phyloP scores from a whole-genome alignment of 345 rosid genomes.

The Dipteronia sinensis region DNA sequence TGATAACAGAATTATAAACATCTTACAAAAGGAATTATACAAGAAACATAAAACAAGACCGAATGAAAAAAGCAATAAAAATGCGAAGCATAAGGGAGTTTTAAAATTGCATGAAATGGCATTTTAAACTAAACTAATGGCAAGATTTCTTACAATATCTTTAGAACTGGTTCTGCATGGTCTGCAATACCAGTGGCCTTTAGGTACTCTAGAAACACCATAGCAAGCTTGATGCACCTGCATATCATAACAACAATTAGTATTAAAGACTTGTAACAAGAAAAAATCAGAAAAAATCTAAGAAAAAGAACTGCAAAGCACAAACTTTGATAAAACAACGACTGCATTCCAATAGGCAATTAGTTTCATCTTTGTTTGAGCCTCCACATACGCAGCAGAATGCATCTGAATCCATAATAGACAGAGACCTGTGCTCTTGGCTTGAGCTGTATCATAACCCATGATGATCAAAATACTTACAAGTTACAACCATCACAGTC shows the following conservation, averaged over 20 bases:
- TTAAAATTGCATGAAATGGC: background rate
- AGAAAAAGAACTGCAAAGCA: conserved; percentile 10
- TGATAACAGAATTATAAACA: background rate
- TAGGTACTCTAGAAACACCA: conserved; percentile 49
- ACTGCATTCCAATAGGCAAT: conserved; percentile 45
- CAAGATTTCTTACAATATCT: conserved; percentile 38
- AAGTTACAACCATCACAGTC: conserved; percentile 1
- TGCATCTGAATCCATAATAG: conserved; percentile 27
- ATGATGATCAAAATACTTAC: conserved; percentile 12
- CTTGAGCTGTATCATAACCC: conserved; percentile 29
- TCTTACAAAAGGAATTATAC: background rate
- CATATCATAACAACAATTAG: conserved; percentile 9
- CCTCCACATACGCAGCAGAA: conserved; percentile 55
- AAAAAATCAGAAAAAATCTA: background rate
- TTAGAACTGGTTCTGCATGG: conserved; percentile 45
- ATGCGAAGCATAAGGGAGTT: background rate
- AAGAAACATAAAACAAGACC: background rate
- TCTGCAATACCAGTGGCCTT: conserved; percentile 51
- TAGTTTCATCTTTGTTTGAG: conserved; percentile 45
- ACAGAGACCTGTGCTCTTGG: conserved; percentile 11
- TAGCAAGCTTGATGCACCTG: conserved; percentile 65
- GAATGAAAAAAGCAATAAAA: background rate
- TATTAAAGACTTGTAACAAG: background rate
- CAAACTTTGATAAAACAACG: conserved; percentile 43
- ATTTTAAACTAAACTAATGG: background rate